Evolutionary conservation across 176 grass and related monocot genomes (phyloP), one percentile per base, ranked within the genome.

Genomic region (Phyllostachys edulis): DNA sequence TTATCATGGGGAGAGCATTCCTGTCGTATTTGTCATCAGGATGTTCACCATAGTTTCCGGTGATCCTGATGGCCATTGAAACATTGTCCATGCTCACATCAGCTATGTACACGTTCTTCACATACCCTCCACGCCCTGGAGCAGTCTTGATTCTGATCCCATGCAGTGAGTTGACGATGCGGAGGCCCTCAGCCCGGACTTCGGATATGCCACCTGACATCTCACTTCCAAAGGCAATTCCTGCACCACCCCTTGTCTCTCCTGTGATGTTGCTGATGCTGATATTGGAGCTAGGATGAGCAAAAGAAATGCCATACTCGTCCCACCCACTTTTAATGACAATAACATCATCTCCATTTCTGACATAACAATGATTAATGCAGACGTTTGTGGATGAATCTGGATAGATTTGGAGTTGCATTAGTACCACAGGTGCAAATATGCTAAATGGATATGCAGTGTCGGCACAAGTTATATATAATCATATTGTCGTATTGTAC

Each of bases 281-380:
- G 40, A 98, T 95, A 85, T 98, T 98, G 59, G 87, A 76, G 80
- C 96, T 98, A 51, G 96, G 93, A 18, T 80, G 79, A 44, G 85
- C 89, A 76, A 93, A 95, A 49, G 96, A 91, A 75, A 98, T 98
- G 27, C 96, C 96, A 17, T 98, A 98, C 79, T 98, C 91, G 42
- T 98, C 96, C 91, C 96, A 98, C 4, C 96, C 96, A 60, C 96
- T 98, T 82, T 98, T 98, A 61, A 98, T 98, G 67, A 85, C 91
- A 78, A 95, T 91, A 32, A 89, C 59, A 82, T 98, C 96, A 7
- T 83, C 93, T 4, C 96, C 96, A 3, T 75, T 98, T 84, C 85
- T 88, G 40, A 95, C 87, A 85, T 98, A 95, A 57, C 96, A 98
- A 85, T 98, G 85, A 76, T 93, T 81, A 27, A 98, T 98, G 85